Conservation (phyloP, 1,284 basidiomycete genomes). For the Irpex rosettiformis region DNA sequence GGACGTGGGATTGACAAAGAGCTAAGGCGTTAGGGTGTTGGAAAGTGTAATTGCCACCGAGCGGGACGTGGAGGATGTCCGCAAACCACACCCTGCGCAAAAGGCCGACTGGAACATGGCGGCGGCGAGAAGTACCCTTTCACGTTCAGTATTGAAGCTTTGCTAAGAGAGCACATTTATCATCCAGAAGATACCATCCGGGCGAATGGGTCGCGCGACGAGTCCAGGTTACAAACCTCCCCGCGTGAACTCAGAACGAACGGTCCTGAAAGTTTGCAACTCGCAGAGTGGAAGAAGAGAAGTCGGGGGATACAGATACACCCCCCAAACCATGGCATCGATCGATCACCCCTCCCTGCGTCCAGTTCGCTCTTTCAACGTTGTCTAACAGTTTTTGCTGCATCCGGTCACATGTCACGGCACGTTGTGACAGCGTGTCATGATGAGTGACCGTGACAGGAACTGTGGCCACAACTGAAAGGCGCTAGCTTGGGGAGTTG, state of each 20-base stretch:
- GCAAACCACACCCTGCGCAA: too few species aligned
- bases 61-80: too few species aligned
- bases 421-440: neutral
- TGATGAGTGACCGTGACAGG: conserved; percentile 1
- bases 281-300: neutral
- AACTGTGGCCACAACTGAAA: neutral
- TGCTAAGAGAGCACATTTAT: too few species aligned
- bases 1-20: neutral
- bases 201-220: too few species aligned
- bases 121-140: neutral
- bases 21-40: neutral
- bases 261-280: neutral
- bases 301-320: neutral
- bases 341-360: neutral
- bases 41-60: neutral
- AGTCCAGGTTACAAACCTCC: too few species aligned
- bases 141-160: too few species aligned
- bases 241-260: too few species aligned
- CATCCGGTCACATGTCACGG: neutral
- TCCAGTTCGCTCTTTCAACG: neutral
- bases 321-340: neutral
- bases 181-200: too few species aligned
- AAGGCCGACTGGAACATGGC: neutral
- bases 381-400: neutral
- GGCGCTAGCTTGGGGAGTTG: neutral